These are phyloP conservation scores for Poa pratensis DNA, from an alignment of 176 grass and related monocot genomes.

Conservation along the genomic window DNA sequence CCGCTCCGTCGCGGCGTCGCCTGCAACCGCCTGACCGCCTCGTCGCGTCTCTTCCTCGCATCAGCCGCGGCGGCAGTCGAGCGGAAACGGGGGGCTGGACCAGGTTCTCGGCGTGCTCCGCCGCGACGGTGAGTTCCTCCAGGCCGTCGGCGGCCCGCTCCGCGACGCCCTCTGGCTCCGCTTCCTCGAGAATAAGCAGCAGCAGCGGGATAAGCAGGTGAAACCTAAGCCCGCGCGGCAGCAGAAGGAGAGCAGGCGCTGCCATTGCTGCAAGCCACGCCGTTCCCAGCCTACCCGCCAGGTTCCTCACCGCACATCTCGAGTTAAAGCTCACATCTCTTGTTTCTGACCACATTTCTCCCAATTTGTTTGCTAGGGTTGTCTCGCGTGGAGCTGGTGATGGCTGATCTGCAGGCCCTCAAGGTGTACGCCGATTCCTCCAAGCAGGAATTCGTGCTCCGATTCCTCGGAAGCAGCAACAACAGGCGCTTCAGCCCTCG, in stretches of 20 bases:
- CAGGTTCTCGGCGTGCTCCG: no score
- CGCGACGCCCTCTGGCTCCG: slow-evolving; percentile 75
- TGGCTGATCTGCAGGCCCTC: slow-evolving; percentile 80
- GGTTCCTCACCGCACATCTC: slow-evolving; percentile 47
- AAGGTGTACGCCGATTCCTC: slow-evolving; percentile 69
- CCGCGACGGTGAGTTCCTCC: slow-evolving; percentile 48
- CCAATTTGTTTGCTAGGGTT: slow-evolving; percentile 27
- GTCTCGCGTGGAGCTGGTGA: slow-evolving; percentile 74
- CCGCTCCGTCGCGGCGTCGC: no score
- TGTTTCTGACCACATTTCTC: slow-evolving; percentile 32
- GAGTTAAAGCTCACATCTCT: slow-evolving; percentile 20
- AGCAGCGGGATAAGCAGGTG: slow-evolving; percentile 27
- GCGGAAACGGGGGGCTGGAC: no score
- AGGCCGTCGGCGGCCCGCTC: slow-evolving; percentile 42
- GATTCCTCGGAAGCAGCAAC: slow-evolving; percentile 40
- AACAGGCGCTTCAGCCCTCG: slow-evolving; percentile 40
- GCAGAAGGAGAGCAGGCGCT: neutral
- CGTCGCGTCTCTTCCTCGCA: no score
- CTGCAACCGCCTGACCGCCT: no score
- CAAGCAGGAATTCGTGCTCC: neutral
- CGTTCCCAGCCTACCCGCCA: slow-evolving; percentile 57
- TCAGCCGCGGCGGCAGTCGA: no score
- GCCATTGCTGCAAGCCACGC: neutral
- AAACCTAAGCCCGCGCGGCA: slow-evolving; percentile 9
- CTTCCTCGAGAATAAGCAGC: slow-evolving; percentile 68